Evolutionary conservation across 1,284 basidiomycete genomes (phyloP).

Genomic region (Wallemia hederae): DNA sequence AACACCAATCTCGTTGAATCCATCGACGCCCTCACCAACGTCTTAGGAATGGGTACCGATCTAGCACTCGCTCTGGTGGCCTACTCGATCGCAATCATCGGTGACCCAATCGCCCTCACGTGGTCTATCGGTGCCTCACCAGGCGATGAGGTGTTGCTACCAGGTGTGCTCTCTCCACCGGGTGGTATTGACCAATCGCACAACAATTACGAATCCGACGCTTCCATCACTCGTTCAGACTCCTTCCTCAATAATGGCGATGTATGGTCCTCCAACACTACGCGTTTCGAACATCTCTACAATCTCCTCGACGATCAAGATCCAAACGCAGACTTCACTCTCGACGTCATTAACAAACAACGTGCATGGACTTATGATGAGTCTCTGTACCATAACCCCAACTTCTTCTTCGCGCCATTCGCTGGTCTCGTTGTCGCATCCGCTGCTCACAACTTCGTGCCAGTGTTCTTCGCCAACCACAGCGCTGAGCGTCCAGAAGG

Average conservation of each 20-base stretch:
- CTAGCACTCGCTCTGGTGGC: background rate
- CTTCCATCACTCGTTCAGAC: conserved; percentile 2
- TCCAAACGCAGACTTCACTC: conserved; percentile 1
- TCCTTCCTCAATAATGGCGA: conserved; percentile 6
- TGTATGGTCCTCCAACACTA: conserved; percentile 7
- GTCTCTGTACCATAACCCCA: conserved; percentile 1
- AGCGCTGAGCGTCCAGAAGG: conserved; percentile 2
- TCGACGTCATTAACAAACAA: conserved; percentile 2
- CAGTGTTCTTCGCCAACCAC: conserved; percentile 1
- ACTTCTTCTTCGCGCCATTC: conserved; percentile 2
- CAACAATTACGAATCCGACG: conserved; percentile 4
- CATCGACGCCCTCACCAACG: background rate
- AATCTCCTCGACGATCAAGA: conserved; percentile 1
- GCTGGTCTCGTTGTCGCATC: conserved; percentile 3
- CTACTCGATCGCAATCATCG: conserved; percentile 5
- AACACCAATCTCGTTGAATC: conserved; percentile 2
- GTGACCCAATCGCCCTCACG: conserved; percentile 3
- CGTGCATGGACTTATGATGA: background rate
- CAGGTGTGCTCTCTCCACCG: conserved; percentile 2
- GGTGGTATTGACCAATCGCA: conserved; percentile 3
- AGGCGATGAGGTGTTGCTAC: conserved; percentile 1
- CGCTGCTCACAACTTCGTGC: conserved; percentile 3
- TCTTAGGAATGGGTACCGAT: conserved; percentile 3
- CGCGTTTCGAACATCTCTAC: conserved; percentile 7
- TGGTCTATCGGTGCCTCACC: conserved; percentile 2